These are phyloP conservation scores for Russula compacta DNA, from an alignment of 768 basidiomycete species.

Conservation along the genomic window DNA sequence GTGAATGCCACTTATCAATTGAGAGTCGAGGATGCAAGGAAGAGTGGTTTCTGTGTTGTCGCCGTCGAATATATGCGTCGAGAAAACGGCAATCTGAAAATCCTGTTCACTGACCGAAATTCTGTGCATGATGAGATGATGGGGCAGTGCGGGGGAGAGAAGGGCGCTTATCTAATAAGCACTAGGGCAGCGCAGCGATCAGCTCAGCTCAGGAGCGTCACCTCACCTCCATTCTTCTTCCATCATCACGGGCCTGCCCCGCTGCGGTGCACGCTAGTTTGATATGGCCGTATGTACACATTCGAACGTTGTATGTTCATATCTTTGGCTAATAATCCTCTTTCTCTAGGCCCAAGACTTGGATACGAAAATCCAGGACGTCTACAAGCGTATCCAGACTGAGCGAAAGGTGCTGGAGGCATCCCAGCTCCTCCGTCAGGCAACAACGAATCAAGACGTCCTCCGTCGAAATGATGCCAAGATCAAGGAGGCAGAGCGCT, in stretches of 20 bases:
- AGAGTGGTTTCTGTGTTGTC: conserved; percentile 27
- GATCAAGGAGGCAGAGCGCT: conserved; percentile 79
- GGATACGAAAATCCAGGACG: conserved; percentile 90
- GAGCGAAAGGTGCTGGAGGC: conserved; percentile 91
- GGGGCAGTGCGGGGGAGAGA: background rate
- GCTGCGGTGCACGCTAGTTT: background rate
- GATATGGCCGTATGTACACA: conserved; percentile 13
- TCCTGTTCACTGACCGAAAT: conserved; percentile 38
- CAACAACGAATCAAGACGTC: conserved; percentile 83
- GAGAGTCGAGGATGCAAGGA: conserved; percentile 38
- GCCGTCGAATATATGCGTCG: conserved; percentile 36
- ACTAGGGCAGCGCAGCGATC: conserved; percentile 2
- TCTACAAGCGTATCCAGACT: conserved; percentile 82
- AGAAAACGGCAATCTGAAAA: conserved; percentile 37
- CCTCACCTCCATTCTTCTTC: conserved; percentile 4
- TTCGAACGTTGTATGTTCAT: background rate
- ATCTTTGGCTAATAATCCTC: conserved; percentile 1
- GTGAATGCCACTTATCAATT: conserved; percentile 40
- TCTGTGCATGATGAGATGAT: conserved; percentile 4
- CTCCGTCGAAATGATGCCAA: conserved; percentile 71
- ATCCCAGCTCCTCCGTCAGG: conserved; percentile 65
- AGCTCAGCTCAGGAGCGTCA: background rate
- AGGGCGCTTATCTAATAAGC: conserved; percentile 15
- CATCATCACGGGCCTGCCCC: conserved; percentile 10
- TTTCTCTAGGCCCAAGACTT: conserved; percentile 41